These are phyloP conservation scores for Diplodia sapinea DNA, from an alignment of 2,329 filamentous ascomycete species.

Conservation along the genomic window DNA sequence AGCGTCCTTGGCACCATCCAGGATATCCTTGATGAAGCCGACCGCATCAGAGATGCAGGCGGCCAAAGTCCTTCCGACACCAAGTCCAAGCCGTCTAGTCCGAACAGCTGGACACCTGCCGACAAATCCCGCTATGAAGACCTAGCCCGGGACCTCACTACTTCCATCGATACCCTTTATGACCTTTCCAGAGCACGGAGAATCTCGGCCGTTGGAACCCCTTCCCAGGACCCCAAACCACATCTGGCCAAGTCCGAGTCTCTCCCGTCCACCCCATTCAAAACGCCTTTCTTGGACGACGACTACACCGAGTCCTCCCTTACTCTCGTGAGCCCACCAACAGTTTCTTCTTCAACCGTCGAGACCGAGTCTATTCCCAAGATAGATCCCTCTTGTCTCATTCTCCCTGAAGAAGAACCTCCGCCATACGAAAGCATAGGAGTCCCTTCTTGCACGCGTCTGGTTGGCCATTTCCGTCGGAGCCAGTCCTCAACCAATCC, in stretches of 20 bases:
- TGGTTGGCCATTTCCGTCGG: slow-evolving; percentile 53
- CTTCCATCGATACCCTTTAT: slow-evolving; percentile 79
- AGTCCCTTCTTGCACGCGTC: slow-evolving; percentile 51
- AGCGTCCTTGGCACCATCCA: slow-evolving; percentile 83
- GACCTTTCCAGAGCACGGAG: slow-evolving; percentile 72
- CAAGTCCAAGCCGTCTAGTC: slow-evolving; percentile 44
- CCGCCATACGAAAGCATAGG: slow-evolving; percentile 57
- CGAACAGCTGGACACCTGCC: slow-evolving; percentile 61
- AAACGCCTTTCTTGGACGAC: slow-evolving; percentile 22
- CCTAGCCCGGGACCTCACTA: slow-evolving; percentile 73
- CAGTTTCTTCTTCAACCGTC: slow-evolving; percentile 1
- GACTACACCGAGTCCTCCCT: slow-evolving; percentile 48
- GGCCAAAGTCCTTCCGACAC: slow-evolving; percentile 42
- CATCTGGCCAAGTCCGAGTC: slow-evolving; percentile 19
- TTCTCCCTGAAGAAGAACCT: slow-evolving; percentile 54
- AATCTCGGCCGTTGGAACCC: not conserved
- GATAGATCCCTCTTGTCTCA: slow-evolving; percentile 51
- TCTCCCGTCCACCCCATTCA: slow-evolving; percentile 16
- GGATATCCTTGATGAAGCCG: slow-evolving; percentile 77
- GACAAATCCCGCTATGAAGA: slow-evolving; percentile 77
- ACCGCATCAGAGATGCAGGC: slow-evolving; percentile 68
- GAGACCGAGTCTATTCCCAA: slow-evolving; percentile 43
- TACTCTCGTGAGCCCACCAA: slow-evolving; percentile 52
- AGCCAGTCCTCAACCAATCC: slow-evolving; percentile 44
- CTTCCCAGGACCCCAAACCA: slow-evolving; percentile 9